phyloP scores from a whole-genome alignment of 345 rosid genomes.

The Citrus australasica region DNA sequence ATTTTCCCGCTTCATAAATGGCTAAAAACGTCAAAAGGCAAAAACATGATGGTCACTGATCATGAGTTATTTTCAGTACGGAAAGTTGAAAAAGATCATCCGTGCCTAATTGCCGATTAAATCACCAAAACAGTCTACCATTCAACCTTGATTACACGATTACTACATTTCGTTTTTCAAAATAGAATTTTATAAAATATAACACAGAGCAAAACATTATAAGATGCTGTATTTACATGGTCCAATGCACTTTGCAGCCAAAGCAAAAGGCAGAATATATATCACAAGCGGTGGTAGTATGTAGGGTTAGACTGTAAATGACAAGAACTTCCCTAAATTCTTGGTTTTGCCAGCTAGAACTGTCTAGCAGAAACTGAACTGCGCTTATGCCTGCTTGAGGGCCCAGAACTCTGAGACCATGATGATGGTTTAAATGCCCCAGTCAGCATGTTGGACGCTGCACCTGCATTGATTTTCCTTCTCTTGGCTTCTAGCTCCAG shows the following conservation, averaged over 20 bases:
- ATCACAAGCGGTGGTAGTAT: background rate
- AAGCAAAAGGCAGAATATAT: background rate
- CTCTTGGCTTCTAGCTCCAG: conserved; percentile 77
- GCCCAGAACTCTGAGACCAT: conserved; percentile 35
- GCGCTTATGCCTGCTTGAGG: conserved; percentile 29
- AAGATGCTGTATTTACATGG: background rate
- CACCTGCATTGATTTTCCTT: conserved; percentile 64
- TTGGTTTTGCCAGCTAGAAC: conserved; percentile 18
- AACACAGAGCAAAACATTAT: background rate
- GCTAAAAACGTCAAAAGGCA: no score
- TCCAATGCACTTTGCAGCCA: background rate
- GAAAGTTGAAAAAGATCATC: no score
- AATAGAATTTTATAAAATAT: no score
- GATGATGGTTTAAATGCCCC: conserved; percentile 75
- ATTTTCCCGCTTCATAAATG: no score
- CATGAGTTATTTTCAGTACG: no score
- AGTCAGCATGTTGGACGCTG: conserved; percentile 53
- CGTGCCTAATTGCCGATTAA: no score
- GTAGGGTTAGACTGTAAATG: background rate
- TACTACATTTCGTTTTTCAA: background rate
- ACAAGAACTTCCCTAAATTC: background rate
- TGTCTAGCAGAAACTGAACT: conserved; percentile 28
- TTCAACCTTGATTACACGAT: background rate
- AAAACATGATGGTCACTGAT: no score
- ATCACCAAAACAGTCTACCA: no score